Conservation (phyloP, 176 grass and related monocot species). For the Bromus sterilis region DNA sequence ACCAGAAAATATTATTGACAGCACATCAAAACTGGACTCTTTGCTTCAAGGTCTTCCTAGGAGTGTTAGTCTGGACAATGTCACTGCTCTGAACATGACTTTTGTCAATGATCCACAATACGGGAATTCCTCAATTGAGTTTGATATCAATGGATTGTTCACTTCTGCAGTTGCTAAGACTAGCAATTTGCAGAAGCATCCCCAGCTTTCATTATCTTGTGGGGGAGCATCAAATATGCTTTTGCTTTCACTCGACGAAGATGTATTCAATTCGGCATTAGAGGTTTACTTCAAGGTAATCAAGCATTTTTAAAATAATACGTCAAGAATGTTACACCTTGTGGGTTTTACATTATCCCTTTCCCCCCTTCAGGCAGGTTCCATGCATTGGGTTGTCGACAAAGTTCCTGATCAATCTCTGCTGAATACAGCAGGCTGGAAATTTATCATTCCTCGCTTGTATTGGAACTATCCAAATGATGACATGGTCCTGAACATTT, state of each 20-base stretch:
- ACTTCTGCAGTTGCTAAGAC: constrained; percentile 28
- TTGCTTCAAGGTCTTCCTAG: constrained; percentile 75
- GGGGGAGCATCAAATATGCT: constrained; percentile 73
- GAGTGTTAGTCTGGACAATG: constrained; percentile 46
- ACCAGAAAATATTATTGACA: constrained; percentile 63
- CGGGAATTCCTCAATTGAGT: constrained; percentile 72
- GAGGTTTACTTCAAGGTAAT: constrained; percentile 78
- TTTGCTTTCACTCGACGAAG: constrained; percentile 69
- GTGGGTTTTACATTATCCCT: neutral
- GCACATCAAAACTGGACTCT: constrained; percentile 63
- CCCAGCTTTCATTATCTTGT: constrained; percentile 53
- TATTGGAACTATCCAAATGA: constrained; percentile 94
- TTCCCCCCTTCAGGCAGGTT: constrained; percentile 54
- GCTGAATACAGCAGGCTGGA: constrained; percentile 82
- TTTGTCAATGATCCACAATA: constrained; percentile 59
- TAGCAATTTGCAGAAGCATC: constrained; percentile 40
- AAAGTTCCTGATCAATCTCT: constrained; percentile 85
- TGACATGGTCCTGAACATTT: constrained; percentile 79
- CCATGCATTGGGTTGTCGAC: constrained; percentile 76
- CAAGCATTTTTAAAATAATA: neutral
- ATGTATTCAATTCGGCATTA: constrained; percentile 72
- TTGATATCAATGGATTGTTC: constrained; percentile 82
- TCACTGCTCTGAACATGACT: constrained; percentile 78
- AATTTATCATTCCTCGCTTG: constrained; percentile 80
- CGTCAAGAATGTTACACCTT: neutral